Evolutionary conservation across 2,329 filamentous ascomycete genomes (phyloP), one percentile per base, ranked within the genome.

Genomic region (Cytospora piceae): DNA sequence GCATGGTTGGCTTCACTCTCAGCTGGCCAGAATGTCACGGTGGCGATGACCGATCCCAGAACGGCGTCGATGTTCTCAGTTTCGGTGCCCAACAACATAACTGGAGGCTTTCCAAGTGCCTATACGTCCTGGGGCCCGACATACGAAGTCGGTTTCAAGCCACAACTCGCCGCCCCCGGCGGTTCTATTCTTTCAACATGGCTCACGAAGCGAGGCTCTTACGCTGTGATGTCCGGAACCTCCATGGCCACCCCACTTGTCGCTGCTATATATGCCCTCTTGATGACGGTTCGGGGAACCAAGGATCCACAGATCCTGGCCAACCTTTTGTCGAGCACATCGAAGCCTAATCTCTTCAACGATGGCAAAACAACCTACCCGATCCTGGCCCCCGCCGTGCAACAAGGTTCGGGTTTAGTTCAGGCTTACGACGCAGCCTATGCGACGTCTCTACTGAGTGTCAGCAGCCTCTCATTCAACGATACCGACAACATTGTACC

Each of bases 391-490:
- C 85, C 87, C 0, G 83, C 87, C 15, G 75, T 82, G 3, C 87
- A 90, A 71, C 85, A 88, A 70, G 87, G 87, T 14, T 83, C 76
- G 32, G 87, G 87, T 46, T 76, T 89, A 15, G 76, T 90, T 58
- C 84, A 87, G 69, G 87, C 85, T 4, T 83, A 83, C 68, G 83
- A 87, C 64, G 85, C 86, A 4, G 84, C 86, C 7, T 81, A 83
- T 69, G 77, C 83, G 20, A 84, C 79, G 2, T 82, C 82, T 2
- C 71, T 85, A 15, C 76, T 89, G 24, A 82, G 81, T 70, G 81
- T 80, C 12, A 83, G 83, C n/a, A 85, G 82, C 73, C 75, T 90
- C 17, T 81, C 84, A 4, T 88, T 89, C 76, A 89, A 90, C 72
- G 87, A 90, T 73, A 87, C 86, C 0, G 83, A 85, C 69, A 73